Conservation (phyloP, 352 stramenopile genomes). For the Globisporangium emineosum region DNA sequence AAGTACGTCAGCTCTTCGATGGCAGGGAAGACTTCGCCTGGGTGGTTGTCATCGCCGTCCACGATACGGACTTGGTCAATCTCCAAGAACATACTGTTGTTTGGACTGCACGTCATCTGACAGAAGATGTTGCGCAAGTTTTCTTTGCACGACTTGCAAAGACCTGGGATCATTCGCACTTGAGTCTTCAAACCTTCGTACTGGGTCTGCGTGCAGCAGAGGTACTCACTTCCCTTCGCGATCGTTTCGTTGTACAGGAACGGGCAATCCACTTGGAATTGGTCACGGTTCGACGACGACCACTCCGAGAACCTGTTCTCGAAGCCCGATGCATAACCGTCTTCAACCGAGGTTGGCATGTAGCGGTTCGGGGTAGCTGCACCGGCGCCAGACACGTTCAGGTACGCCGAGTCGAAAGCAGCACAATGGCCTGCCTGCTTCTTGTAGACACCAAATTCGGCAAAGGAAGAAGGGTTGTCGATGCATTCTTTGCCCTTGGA, state of each 20-base stretch:
- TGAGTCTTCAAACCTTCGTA: conserved; percentile 55
- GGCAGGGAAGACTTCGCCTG: conserved; percentile 37
- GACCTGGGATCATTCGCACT: conserved; percentile 52
- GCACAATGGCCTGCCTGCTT: conserved; percentile 43
- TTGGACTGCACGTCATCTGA: conserved; percentile 60
- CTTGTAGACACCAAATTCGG: conserved; percentile 36
- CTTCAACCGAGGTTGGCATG: conserved; percentile 43
- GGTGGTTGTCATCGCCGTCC: conserved; percentile 36
- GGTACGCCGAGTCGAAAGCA: conserved; percentile 46
- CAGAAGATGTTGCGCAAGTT: conserved; percentile 69
- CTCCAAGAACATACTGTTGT: conserved; percentile 62
- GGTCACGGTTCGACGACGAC: conserved; percentile 43
- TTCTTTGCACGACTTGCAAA: conserved; percentile 57
- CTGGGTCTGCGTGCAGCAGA: conserved; percentile 60
- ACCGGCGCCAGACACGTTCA: conserved; percentile 27
- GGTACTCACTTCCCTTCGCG: conserved; percentile 36
- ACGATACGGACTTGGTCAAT: conserved; percentile 52
- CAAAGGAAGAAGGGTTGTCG: conserved; percentile 29
- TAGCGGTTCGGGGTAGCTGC: conserved; percentile 53
- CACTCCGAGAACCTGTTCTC: conserved; percentile 67
- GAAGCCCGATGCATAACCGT: conserved; percentile 41
- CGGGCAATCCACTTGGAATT: conserved; percentile 61
- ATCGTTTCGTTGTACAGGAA: conserved; percentile 61
- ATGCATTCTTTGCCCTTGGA: conserved; percentile 58
- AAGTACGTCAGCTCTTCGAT: conserved; percentile 60